Evolutionary conservation across 257 asterid species (phyloP).

Genomic region (Solanum paucissectum): DNA sequence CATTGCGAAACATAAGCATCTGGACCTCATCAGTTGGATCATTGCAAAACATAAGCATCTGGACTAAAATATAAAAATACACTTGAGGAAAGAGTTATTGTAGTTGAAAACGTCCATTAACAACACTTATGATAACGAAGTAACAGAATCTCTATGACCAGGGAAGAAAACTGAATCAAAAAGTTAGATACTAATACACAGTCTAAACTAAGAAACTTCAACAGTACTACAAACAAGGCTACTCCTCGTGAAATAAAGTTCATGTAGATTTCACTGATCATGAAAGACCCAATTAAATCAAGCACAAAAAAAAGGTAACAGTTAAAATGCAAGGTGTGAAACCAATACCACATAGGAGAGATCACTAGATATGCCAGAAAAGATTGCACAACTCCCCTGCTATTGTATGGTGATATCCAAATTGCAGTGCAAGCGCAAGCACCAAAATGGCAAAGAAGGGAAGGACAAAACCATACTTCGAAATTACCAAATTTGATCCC

Average conservation of each 20-base stretch:
- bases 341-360: neutral
- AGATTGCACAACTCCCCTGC: neutral
- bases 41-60: neutral
- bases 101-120: neutral
- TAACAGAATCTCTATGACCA: neutral
- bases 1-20: neutral
- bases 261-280: neutral
- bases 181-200: neutral
- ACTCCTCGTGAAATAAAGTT: neutral
- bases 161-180: neutral
- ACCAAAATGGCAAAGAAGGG: no score
- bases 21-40: neutral
- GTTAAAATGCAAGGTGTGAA: neutral
- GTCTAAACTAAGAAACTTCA: neutral
- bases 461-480: no score
- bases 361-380: neutral
- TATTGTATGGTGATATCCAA: neutral
- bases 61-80: neutral
- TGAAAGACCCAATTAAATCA: neutral
- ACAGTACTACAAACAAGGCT: neutral
- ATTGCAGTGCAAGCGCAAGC: neutral
- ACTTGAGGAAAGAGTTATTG: neutral
- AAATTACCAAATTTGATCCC: neutral
- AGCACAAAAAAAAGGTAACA: neutral
- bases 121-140: rapidly evolving